These are phyloP conservation scores for Penicillium sp. DNA, from an alignment of 2,329 filamentous ascomycete species.

Conservation along the genomic window DNA sequence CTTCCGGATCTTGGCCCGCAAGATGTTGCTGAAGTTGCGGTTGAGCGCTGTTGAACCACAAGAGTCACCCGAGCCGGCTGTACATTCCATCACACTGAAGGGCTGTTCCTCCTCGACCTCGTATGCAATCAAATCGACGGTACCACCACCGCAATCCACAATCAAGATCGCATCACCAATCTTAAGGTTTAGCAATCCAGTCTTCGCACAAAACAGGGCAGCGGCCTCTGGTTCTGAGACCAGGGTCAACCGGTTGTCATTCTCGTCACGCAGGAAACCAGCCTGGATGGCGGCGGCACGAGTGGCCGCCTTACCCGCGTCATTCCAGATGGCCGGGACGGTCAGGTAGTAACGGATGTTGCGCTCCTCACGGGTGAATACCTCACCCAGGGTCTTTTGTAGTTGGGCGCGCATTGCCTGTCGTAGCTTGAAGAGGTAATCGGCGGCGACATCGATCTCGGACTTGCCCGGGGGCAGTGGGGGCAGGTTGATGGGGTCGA, in stretches of 20 bases:
- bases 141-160: slow-evolving; percentile 97
- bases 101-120: slow-evolving; percentile 97
- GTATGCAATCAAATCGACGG: slow-evolving; percentile 97
- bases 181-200: slow-evolving; percentile 91
- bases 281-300: slow-evolving; percentile 95
- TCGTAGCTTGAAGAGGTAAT: slow-evolving; percentile 97
- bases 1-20: slow-evolving; percentile 96
- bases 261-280: slow-evolving; percentile 93
- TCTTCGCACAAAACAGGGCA: slow-evolving; percentile 96
- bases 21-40: slow-evolving; percentile 96
- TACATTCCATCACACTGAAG: slow-evolving; percentile 96
- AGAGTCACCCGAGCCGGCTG: slow-evolving; percentile 93
- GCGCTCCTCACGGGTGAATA: slow-evolving; percentile 96
- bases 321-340: slow-evolving; percentile 99
- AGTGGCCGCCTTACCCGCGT: slow-evolving; percentile 95
- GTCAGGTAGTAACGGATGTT: slow-evolving; percentile 98
- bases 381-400: slow-evolving; percentile 94
- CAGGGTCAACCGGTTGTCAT: slow-evolving; percentile 91
- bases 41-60: slow-evolving; percentile 98
- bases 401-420: slow-evolving; percentile 95
- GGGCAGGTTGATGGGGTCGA: slow-evolving; percentile 97
- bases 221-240: slow-evolving; percentile 97
- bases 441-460: slow-evolving; percentile 98
- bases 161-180: slow-evolving; percentile 98
- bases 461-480: slow-evolving; percentile 97